phyloP scores from a whole-genome alignment of 2,329 filamentous ascomycete species.

The Phialophora macrospora region DNA sequence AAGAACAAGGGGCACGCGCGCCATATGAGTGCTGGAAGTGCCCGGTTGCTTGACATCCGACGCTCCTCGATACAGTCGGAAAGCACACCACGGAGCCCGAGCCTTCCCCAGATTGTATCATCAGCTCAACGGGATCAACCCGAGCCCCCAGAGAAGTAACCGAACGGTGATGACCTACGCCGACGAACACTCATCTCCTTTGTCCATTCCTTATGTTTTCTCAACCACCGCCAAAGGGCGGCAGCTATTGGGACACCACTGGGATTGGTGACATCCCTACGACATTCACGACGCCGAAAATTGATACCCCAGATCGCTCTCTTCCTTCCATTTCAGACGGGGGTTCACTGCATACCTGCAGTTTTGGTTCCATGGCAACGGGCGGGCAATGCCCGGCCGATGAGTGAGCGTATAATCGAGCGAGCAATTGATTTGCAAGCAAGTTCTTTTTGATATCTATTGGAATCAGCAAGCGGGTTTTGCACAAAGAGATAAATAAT shows the following conservation, averaged over 20 bases:
- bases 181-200: conserved; percentile 21
- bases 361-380: conserved; percentile 16
- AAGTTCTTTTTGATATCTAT: conserved; percentile 19
- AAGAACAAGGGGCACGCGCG: conserved; percentile 69
- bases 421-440: conserved; percentile 27
- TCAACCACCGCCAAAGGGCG: conserved; percentile 1
- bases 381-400: not conserved
- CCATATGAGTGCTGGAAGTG: conserved; percentile 78
- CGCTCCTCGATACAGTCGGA: conserved; percentile 60
- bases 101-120: conserved; percentile 21
- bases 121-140: conserved; percentile 20
- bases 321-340: conserved; percentile 19
- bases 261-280: conserved; percentile 16
- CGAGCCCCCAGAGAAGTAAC: conserved; percentile 8
- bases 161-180: conserved; percentile 2
- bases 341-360: conserved; percentile 1
- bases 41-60: conserved; percentile 72
- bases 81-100: conserved; percentile 30
- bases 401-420: conserved; percentile 21
- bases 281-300: conserved; percentile 28
- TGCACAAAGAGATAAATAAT: conserved; percentile 20
- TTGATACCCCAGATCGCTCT: conserved; percentile 31
- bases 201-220: conserved; percentile 27
- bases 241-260: conserved; percentile 11
- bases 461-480: conserved; percentile 12